These are phyloP conservation scores for Ilex asprella DNA, from an alignment of 257 asterid genomes.

Conservation along the genomic window DNA sequence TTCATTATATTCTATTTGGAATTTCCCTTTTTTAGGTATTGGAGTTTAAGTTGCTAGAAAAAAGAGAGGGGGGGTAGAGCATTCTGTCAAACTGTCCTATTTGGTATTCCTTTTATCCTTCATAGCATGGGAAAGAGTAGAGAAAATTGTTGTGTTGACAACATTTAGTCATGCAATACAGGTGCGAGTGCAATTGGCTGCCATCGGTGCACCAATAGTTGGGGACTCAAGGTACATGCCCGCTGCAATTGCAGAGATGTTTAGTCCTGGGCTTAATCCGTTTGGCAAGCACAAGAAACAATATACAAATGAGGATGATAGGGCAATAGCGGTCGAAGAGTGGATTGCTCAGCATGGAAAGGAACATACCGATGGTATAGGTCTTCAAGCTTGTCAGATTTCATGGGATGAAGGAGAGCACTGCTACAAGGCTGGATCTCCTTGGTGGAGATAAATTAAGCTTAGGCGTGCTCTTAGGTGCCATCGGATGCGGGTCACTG, in stretches of 20 bases:
- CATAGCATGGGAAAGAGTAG: too few relatives aligned
- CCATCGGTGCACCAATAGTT: constrained; percentile 72
- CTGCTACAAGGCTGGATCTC: constrained; percentile 66
- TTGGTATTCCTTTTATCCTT: too few relatives aligned
- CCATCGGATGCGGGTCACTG: neutral
- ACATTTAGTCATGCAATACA: constrained; percentile 20
- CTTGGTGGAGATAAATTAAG: constrained; percentile 72
- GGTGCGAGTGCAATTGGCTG: constrained; percentile 85
- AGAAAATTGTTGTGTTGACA: neutral
- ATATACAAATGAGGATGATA: constrained; percentile 35
- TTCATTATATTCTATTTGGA: too few relatives aligned
- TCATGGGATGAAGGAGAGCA: constrained; percentile 81
- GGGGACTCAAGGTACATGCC: constrained; percentile 94
- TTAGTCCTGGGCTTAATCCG: constrained; percentile 55
- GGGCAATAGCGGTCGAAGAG: constrained; percentile 44
- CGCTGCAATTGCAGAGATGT: constrained; percentile 64
- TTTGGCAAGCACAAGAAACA: constrained; percentile 42
- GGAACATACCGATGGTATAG: constrained; percentile 74
- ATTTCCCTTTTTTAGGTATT: too few relatives aligned
- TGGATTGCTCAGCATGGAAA: constrained; percentile 80
- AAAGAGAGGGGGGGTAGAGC: too few relatives aligned
- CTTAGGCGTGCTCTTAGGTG: constrained; percentile 1
- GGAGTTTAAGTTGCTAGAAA: too few relatives aligned
- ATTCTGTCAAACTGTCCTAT: too few relatives aligned
- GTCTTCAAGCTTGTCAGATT: constrained; percentile 80